phyloP scores from a whole-genome alignment of 2,329 filamentous ascomycete species.

The Orbilia quercus region DNA sequence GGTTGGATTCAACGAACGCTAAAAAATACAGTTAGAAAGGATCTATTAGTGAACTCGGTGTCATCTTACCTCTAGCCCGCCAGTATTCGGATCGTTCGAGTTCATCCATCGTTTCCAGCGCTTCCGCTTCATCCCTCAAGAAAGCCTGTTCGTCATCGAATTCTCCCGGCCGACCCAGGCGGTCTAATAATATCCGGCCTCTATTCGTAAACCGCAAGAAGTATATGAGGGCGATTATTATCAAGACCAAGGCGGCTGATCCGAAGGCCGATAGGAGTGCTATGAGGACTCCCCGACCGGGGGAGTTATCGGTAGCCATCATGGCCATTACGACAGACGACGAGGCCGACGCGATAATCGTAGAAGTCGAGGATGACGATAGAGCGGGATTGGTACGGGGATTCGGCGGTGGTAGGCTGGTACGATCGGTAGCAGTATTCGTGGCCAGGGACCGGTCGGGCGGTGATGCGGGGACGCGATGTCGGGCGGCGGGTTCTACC shows the following conservation, averaged over 20 bases:
- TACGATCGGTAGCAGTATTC: constrained; percentile 12
- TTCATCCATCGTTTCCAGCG: constrained; percentile 94
- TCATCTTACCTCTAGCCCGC: constrained; percentile 83
- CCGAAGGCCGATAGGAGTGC: constrained; percentile 94
- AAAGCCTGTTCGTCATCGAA: constrained; percentile 98
- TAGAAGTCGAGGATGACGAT: constrained; percentile 8
- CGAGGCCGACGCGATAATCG: constrained; percentile 44
- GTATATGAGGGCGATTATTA: constrained; percentile 84
- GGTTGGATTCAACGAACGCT: constrained; percentile 95
- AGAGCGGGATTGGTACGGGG: not conserved
- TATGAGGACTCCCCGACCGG: constrained; percentile 85
- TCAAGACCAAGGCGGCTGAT: constrained; percentile 83
- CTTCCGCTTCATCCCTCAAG: constrained; percentile 90
- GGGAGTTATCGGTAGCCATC: constrained; percentile 65
- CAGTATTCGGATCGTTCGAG: constrained; percentile 89
- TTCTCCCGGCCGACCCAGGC: constrained; percentile 91
- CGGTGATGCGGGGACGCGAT: constrained; percentile 53
- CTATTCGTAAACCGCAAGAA: constrained; percentile 91
- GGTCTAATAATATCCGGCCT: constrained; percentile 90
- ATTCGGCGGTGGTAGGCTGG: not conserved
- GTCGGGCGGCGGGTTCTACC: constrained; percentile 27
- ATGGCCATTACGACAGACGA: constrained; percentile 45
- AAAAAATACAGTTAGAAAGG: constrained; percentile 56
- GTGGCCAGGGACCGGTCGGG: constrained; percentile 30
- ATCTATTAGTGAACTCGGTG: not conserved